These are phyloP conservation scores for Mollisia scopiformis DNA, from an alignment of 2,329 filamentous ascomycete species.

Conservation along the genomic window DNA sequence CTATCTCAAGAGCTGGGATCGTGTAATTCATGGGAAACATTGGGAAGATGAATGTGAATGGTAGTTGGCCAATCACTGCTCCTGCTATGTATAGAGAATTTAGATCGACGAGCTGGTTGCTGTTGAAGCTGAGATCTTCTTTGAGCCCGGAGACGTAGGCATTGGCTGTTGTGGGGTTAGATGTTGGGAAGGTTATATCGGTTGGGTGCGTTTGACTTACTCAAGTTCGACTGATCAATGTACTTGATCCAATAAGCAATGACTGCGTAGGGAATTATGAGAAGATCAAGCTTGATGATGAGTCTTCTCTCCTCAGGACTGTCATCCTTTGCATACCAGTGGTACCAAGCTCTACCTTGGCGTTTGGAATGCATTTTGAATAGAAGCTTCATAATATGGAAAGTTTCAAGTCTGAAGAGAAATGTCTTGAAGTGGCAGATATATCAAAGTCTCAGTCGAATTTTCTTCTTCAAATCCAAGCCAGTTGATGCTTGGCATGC, in stretches of 20 bases:
- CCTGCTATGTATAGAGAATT: slow-evolving; percentile 31
- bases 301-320: slow-evolving; percentile 52
- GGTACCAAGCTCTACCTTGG: slow-evolving; percentile 28
- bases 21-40: slow-evolving; percentile 33
- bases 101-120: slow-evolving; percentile 49
- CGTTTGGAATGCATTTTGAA: slow-evolving; percentile 21
- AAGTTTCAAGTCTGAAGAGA: too few species aligned
- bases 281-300: slow-evolving; percentile 56
- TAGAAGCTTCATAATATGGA: neutral
- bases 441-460: too few species aligned
- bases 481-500: neutral
- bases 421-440: too few species aligned
- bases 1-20: slow-evolving; percentile 31
- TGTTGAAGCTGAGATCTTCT: slow-evolving; percentile 49
- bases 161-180: slow-evolving; percentile 32
- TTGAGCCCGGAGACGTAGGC: slow-evolving; percentile 35
- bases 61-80: slow-evolving; percentile 31
- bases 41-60: slow-evolving; percentile 33
- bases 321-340: slow-evolving; percentile 54
- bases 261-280: slow-evolving; percentile 59
- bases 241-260: slow-evolving; percentile 53
- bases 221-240: slow-evolving; percentile 30
- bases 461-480: too few species aligned
- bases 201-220: slow-evolving; percentile 9
- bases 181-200: neutral